phyloP scores from a whole-genome alignment of 306 rosid genomes.

The Malus fusca region DNA sequence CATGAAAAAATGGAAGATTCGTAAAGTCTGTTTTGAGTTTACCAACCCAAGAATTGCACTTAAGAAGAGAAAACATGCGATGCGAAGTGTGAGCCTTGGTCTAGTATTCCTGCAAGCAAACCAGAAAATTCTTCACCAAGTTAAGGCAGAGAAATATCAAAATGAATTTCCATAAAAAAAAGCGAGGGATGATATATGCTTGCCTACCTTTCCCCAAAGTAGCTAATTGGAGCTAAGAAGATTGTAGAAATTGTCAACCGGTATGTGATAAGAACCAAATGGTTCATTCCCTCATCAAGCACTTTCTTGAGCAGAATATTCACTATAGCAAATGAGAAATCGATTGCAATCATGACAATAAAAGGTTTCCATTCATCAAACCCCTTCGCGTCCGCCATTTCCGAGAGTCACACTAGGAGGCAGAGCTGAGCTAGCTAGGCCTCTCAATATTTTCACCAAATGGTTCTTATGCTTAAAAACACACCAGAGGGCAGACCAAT shows the following conservation, averaged over 20 bases:
- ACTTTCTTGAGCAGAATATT: constrained; percentile 82
- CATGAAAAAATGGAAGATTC: not conserved
- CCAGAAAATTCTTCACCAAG: not conserved
- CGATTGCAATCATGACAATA: constrained; percentile 61
- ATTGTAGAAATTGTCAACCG: constrained; percentile 61
- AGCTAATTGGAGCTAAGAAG: constrained; percentile 67
- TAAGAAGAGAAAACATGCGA: constrained; percentile 66
- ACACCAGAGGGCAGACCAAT: constrained; percentile 8
- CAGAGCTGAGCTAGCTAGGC: constrained; percentile 6
- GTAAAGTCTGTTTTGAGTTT: not conserved
- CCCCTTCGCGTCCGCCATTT: constrained; percentile 12
- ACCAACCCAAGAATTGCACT: constrained; percentile 86
- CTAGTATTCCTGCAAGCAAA: constrained; percentile 53
- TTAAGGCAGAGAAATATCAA: not conserved
- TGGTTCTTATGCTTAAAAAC: constrained; percentile 12
- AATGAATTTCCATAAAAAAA: not conserved
- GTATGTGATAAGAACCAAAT: constrained; percentile 79
- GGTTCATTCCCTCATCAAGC: constrained; percentile 78
- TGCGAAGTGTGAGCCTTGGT: constrained; percentile 50
- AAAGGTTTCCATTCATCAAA: constrained; percentile 76
- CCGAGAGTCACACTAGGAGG: not conserved
- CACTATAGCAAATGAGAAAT: constrained; percentile 54
- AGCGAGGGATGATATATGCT: not conserved
- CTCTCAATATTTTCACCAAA: not conserved
- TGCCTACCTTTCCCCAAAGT: constrained; percentile 65